Evolutionary conservation across 805 yeast species (phyloP).

Genomic region (Zygosaccharomyces pseudorouxii): DNA sequence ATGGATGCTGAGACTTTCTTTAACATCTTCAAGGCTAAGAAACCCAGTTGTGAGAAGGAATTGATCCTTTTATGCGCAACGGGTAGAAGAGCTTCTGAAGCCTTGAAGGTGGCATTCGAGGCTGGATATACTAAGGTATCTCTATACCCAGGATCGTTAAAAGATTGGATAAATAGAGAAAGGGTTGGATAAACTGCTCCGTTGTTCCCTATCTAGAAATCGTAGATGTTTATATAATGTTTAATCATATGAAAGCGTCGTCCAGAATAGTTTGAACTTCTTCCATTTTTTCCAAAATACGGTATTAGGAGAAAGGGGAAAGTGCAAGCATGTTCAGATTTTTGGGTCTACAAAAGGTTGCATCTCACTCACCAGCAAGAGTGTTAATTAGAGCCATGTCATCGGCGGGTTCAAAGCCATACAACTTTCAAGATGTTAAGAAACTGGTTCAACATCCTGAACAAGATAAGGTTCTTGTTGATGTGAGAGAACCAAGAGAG

Average conservation of each 20-base stretch:
- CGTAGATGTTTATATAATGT: not conserved
- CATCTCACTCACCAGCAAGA: conserved; percentile 3
- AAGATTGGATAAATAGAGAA: conserved; percentile 59
- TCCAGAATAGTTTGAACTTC: not conserved
- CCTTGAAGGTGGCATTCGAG: conserved; percentile 79
- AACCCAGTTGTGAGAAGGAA: conserved; percentile 61
- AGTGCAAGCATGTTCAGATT: conserved; percentile 1
- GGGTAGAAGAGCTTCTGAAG: conserved; percentile 77
- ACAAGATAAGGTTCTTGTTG: conserved; percentile 59
- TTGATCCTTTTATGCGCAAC: conserved; percentile 81
- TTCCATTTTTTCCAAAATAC: not conserved
- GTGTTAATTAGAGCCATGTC: conserved; percentile 16
- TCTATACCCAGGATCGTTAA: conserved; percentile 76
- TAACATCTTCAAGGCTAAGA: conserved; percentile 66
- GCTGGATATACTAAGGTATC: conserved; percentile 73
- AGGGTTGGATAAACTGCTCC: conserved; percentile 14
- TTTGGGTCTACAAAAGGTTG: not conserved
- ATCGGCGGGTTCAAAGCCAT: conserved; percentile 40
- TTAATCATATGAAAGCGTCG: not conserved
- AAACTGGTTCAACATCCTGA: conserved; percentile 45
- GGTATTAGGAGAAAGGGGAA: not conserved
- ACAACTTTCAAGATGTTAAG: conserved; percentile 48
- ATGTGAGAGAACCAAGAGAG: conserved; percentile 91
- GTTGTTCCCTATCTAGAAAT: not conserved
- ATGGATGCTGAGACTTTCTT: conserved; percentile 64